A percentile compares a stretch with the other conserved stretches of the same genome.
phyloP scores from a whole-genome alignment of 805 yeast species.

The Yamadazyma paraphyllophila region DNA sequence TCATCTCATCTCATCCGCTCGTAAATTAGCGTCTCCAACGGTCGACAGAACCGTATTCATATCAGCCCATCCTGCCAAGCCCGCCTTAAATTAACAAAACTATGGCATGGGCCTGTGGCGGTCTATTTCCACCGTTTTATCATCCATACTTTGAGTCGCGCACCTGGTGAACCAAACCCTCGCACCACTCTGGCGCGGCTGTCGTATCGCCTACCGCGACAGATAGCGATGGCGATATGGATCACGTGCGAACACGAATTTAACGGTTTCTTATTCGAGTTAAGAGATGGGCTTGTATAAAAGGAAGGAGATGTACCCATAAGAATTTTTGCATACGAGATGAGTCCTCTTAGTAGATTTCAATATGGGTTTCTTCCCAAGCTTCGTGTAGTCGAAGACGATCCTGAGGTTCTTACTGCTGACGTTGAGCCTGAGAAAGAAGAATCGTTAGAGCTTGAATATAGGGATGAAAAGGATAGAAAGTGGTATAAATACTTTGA shows the following conservation, averaged over 20 bases:
- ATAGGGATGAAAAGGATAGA: conserved; percentile 34
- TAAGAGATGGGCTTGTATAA: no score
- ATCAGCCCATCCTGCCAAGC: no score
- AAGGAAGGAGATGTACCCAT: no score
- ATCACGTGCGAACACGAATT: conserved; percentile 3
- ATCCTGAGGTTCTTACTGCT: background rate
- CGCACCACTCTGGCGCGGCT: no score
- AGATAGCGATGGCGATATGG: background rate
- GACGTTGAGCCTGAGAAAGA: background rate
- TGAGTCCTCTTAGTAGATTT: conserved; percentile 11
- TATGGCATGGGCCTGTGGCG: no score
- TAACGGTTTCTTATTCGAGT: background rate
- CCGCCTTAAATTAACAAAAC: no score
- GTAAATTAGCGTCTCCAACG: no score
- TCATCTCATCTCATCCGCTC: background rate
- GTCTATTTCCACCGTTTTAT: no score
- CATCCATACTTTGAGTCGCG: no score
- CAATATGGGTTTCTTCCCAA: conserved; percentile 14
- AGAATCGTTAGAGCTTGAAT: conserved; percentile 18
- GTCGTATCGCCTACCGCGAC: no score
- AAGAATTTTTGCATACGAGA: background rate
- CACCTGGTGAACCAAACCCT: no score
- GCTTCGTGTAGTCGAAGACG: conserved; percentile 10
- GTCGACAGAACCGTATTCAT: no score
- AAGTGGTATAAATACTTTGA: conserved; percentile 42